These are phyloP conservation scores for Amanita brunnescens DNA, from an alignment of 768 basidiomycete genomes.

Conservation along the genomic window DNA sequence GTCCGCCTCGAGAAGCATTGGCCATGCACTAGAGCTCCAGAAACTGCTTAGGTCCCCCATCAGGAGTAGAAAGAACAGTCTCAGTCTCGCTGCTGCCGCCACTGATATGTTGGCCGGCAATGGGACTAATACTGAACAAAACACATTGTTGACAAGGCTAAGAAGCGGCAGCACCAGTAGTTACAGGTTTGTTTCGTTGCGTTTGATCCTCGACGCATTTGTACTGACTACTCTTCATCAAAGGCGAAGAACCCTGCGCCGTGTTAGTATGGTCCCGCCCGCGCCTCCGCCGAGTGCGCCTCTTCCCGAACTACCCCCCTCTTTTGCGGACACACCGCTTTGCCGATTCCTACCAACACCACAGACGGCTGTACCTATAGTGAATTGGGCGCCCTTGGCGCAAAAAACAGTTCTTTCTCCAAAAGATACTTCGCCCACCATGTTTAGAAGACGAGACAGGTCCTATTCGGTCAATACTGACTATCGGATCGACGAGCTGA, in stretches of 20 bases:
- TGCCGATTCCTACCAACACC: neutral
- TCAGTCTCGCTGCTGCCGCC: slow-evolving; percentile 17
- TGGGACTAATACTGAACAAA: slow-evolving; percentile 21
- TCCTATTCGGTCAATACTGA: slow-evolving; percentile 20
- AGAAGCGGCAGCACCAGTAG: slow-evolving; percentile 46
- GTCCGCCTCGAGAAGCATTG: slow-evolving; percentile 43
- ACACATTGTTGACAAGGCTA: slow-evolving; percentile 41
- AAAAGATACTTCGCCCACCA: slow-evolving; percentile 10
- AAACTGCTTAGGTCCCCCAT: slow-evolving; percentile 27
- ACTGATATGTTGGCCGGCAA: slow-evolving; percentile 4
- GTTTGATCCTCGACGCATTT: neutral
- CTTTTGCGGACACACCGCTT: neutral
- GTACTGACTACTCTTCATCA: neutral
- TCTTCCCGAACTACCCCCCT: slow-evolving; percentile 2
- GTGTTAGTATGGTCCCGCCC: slow-evolving; percentile 22
- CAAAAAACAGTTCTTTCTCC: neutral
- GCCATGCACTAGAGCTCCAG: slow-evolving; percentile 42
- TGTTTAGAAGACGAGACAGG: slow-evolving; percentile 23
- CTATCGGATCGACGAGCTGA: slow-evolving; percentile 32
- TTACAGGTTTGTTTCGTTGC: slow-evolving; percentile 11
- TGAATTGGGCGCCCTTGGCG: neutral
- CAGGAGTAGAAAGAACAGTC: slow-evolving; percentile 39
- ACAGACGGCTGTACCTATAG: neutral
- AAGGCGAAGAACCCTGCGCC: slow-evolving; percentile 34
- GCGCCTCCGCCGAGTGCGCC: slow-evolving; percentile 13